Evolutionary conservation across 78 protist genomes (phyloP).

Genomic region (Dictyostelium intermedium): DNA sequence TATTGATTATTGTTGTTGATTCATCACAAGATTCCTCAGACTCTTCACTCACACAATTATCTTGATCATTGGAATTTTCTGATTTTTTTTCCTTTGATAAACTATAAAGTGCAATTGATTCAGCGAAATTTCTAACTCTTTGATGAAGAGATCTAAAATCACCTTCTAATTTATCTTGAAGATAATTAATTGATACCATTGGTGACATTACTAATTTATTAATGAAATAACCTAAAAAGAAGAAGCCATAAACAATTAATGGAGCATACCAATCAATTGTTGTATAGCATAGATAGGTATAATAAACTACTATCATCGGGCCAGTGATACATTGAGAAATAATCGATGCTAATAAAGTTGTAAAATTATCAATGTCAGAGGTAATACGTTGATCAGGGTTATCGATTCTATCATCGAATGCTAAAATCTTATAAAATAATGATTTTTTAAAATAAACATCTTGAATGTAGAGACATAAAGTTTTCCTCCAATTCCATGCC

Average conservation of each 20-base stretch:
- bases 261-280: conserved; percentile 84
- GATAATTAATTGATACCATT: conserved; percentile 21
- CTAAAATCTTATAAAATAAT: conserved; percentile 36
- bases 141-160: conserved; percentile 82
- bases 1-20: neutral
- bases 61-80: neutral
- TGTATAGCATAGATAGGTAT: conserved; percentile 48
- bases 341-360: conserved; percentile 7
- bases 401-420: conserved; percentile 34
- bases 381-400: conserved; percentile 83
- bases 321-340: conserved; percentile 46
- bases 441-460: conserved; percentile 6
- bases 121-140: conserved; percentile 66
- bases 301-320: conserved; percentile 57
- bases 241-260: conserved; percentile 49
- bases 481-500: conserved; percentile 62
- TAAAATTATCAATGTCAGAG: conserved; percentile 68
- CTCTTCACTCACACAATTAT: neutral
- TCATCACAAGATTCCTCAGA: neutral
- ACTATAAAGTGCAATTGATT: conserved; percentile 74
- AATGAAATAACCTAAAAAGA: conserved; percentile 51
- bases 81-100: neutral
- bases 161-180: conserved; percentile 83
- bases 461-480: conserved; percentile 31
- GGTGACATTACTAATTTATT: conserved; percentile 76